These are phyloP conservation scores for Naganishia sp. DNA, from an alignment of 1,284 basidiomycete genomes.

Conservation along the genomic window DNA sequence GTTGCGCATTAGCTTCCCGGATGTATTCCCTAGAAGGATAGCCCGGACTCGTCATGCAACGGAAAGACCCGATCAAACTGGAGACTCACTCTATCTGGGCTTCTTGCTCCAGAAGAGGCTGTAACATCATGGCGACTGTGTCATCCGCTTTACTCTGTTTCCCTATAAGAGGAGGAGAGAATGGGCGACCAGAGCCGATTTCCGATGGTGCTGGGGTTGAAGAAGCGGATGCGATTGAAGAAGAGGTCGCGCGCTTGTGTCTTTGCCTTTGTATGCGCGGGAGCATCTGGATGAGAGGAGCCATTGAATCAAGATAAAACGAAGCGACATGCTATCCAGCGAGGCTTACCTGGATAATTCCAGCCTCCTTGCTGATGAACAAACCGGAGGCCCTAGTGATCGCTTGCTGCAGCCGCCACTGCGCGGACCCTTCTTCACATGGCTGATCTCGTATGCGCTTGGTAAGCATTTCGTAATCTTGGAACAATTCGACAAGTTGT, in stretches of 20 bases:
- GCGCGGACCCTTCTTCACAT: slow-evolving; percentile 66
- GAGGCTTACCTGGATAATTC: slow-evolving; percentile 67
- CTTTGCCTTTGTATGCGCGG: slow-evolving; percentile 61
- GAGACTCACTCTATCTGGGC: slow-evolving; percentile 67
- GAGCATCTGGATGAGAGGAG: slow-evolving; percentile 57
- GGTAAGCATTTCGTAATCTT: slow-evolving; percentile 82
- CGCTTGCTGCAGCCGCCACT: slow-evolving; percentile 79
- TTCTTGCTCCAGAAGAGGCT: slow-evolving; percentile 87
- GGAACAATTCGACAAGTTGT: slow-evolving; percentile 76
- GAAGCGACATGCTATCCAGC: background rate
- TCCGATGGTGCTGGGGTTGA: slow-evolving; percentile 28
- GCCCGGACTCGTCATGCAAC: background rate
- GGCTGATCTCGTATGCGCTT: slow-evolving; percentile 79
- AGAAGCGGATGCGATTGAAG: slow-evolving; percentile 15
- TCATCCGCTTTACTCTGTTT: slow-evolving; percentile 48
- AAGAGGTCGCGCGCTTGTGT: slow-evolving; percentile 30
- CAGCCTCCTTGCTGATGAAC: slow-evolving; percentile 87
- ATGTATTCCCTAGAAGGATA: slow-evolving; percentile 42
- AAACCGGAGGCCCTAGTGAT: slow-evolving; percentile 73
- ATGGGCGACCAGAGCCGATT: slow-evolving; percentile 29
- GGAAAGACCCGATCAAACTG: background rate
- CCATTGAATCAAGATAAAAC: background rate
- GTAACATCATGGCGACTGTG: slow-evolving; percentile 68
- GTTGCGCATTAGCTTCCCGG: slow-evolving; percentile 74
- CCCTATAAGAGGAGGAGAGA: slow-evolving; percentile 14